A percentile compares a stretch with the other conserved stretches of the same genome.
Evolutionary conservation across 768 basidiomycete species (phyloP).

Genomic region (Collybiopsis confluens): DNA sequence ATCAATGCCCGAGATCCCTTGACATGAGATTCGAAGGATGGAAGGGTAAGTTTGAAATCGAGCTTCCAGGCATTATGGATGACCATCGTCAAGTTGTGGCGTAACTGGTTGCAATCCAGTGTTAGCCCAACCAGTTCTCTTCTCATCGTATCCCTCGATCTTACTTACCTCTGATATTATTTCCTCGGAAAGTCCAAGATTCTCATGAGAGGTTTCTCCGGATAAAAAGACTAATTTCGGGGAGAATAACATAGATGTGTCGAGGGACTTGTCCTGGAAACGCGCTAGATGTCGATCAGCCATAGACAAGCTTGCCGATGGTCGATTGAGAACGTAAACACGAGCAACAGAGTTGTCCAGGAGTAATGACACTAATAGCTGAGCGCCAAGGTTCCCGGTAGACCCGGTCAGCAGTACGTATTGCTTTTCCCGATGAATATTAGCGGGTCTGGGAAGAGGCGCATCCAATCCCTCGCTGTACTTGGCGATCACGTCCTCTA

Average conservation of each 20-base stretch:
- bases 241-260: background rate
- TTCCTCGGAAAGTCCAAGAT: conserved; percentile 15
- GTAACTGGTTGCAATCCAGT: conserved; percentile 8
- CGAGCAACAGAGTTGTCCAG: conserved; percentile 14
- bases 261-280: conserved; percentile 19
- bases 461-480: conserved; percentile 20
- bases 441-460: conserved; percentile 11
- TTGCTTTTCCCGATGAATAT: background rate
- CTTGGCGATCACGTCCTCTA: conserved; percentile 4
- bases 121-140: no score
- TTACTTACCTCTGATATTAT: conserved; percentile 18
- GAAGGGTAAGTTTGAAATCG: conserved; percentile 36
- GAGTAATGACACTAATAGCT: conserved; percentile 27
- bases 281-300: conserved; percentile 16
- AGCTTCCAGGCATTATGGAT: conserved; percentile 38
- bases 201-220: conserved; percentile 14
- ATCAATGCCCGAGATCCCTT: conserved; percentile 32
- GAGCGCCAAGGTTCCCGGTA: conserved; percentile 36
- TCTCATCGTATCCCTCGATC: no score
- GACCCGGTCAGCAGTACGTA: conserved; percentile 34
- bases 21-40: conserved; percentile 37
- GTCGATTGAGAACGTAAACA: conserved; percentile 8
- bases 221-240: conserved; percentile 18
- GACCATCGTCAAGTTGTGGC: conserved; percentile 19
- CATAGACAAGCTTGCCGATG: conserved; percentile 10